Base-by-base conservation (phyloP, 306 rosid genomes). In the Quercus gilva region DNA sequence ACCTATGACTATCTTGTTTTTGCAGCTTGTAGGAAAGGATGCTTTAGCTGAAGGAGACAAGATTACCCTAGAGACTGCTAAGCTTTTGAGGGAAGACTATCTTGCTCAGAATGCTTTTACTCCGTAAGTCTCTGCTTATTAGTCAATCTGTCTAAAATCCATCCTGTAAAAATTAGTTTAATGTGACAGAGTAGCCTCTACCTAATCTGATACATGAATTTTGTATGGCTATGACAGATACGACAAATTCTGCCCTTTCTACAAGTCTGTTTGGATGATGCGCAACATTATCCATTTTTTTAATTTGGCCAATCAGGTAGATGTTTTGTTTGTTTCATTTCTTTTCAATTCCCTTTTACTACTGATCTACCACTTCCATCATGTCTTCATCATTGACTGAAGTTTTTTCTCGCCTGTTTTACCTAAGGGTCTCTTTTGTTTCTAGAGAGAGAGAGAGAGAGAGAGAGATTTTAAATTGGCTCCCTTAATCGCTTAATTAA, bases 251-350 rank as follows among this genome's bases (percentile, higher is more conserved):
- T 96, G 99, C 79, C 99, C 99, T 33, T 93, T 96, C 93, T 96
- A 93, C 97, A 96, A 96, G 90, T 96, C 99, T 57, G 98, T 93
- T 59, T 96, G 99, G 99, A 89, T 96, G 99, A 96, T 96, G 99
- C 97, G 99, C 85, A 96, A 96, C 85, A 96, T 96, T 80, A 96
- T 96, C 76, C 99, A 96, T 89, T 96, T 90, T 93, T 96, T 55
- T 87, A 93, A 90, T 88, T 87, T 96, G 93, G 98, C 99, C 73
- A 96, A 96, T 86, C 99, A 96, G 98, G 99, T 93, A 56, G 41
- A 56, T 49, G 73, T 76, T 19, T 25, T 73, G 58, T 49, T 55
- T 19, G 19, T 4, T 78, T 76, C 43, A 28, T 74, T 49, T 71
- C 71, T 10, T 60, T 51, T 23, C 37, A 21, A 55, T 4, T 26